These are phyloP conservation scores for Cryptococcus sp. DNA, from an alignment of 1,284 basidiomycete species.

Conservation along the genomic window DNA sequence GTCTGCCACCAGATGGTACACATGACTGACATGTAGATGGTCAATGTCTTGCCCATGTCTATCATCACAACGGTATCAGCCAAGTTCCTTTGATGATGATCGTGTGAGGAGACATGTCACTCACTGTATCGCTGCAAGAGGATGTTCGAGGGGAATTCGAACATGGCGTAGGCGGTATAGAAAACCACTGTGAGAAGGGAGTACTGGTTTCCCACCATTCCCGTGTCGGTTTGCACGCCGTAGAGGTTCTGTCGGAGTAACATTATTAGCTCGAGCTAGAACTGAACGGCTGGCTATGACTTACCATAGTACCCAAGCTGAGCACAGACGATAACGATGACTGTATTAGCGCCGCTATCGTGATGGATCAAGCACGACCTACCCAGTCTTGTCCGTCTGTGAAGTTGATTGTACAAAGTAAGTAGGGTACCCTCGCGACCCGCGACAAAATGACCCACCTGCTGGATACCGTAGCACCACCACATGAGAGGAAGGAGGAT, in stretches of 20 bases:
- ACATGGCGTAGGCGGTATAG: constrained; percentile 37
- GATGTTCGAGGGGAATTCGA: constrained; percentile 43
- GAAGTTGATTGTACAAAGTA: not conserved
- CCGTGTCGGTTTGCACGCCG: constrained; percentile 36
- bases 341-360: not conserved
- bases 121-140: constrained; percentile 32
- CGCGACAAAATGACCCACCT: not conserved
- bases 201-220: constrained; percentile 41
- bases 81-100: not conserved
- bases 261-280: not conserved
- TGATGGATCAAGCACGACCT: not conserved
- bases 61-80: not conserved
- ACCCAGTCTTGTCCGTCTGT: constrained; percentile 14
- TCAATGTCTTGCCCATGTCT: constrained; percentile 32
- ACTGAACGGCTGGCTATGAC: not conserved
- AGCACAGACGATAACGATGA: not conserved
- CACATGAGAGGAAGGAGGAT: constrained; percentile 38
- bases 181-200: constrained; percentile 37
- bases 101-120: not conserved
- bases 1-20: not conserved
- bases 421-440: not conserved
- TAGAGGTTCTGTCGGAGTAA: constrained; percentile 32
- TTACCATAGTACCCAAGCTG: constrained; percentile 22
- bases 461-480: constrained; percentile 46
- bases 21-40: constrained; percentile 25